Conservation (phyloP, 495 filamentous ascomycete species). For the Penicillium simplicissimum region DNA sequence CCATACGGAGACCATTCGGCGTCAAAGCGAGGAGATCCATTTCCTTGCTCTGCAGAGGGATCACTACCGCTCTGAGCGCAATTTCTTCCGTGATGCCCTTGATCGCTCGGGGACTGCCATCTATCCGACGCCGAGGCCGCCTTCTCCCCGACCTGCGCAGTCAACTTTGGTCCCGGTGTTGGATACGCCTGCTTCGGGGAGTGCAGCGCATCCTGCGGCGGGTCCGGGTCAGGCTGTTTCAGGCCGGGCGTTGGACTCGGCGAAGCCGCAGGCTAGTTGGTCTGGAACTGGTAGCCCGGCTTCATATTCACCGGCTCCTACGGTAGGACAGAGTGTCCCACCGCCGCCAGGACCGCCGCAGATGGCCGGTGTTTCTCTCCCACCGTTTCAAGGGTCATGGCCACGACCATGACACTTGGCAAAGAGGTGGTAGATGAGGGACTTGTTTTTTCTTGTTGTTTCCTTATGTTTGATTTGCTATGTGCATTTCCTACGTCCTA, state of each 20-base stretch:
- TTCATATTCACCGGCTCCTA: conserved; percentile 18
- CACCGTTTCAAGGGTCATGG: conserved; percentile 29
- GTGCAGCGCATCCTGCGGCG: neutral
- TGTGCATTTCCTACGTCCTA: conserved; percentile 13
- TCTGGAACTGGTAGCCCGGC: conserved; percentile 23
- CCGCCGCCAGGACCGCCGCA: conserved; percentile 15
- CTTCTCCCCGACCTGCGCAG: conserved; percentile 37
- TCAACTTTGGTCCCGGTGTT: conserved; percentile 6
- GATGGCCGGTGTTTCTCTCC: conserved; percentile 22
- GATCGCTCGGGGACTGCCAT: conserved; percentile 50
- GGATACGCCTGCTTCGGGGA: conserved; percentile 6
- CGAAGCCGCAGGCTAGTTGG: conserved; percentile 22
- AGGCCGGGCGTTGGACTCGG: conserved; percentile 16
- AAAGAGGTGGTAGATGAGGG: neutral
- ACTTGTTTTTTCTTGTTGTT: conserved; percentile 4
- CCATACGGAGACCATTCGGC: conserved; percentile 51
- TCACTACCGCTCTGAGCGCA: conserved; percentile 58
- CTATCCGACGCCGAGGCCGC: conserved; percentile 42
- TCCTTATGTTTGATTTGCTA: conserved; percentile 3
- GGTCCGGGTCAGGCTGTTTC: neutral
- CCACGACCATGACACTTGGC: conserved; percentile 13
- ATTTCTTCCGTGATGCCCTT: conserved; percentile 67
- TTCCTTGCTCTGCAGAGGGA: conserved; percentile 55
- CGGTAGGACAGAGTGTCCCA: conserved; percentile 9
- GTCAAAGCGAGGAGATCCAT: conserved; percentile 61